Evolutionary conservation across 352 stramenopile genomes (phyloP).

Genomic region (Aphanomyces cochlioides): DNA sequence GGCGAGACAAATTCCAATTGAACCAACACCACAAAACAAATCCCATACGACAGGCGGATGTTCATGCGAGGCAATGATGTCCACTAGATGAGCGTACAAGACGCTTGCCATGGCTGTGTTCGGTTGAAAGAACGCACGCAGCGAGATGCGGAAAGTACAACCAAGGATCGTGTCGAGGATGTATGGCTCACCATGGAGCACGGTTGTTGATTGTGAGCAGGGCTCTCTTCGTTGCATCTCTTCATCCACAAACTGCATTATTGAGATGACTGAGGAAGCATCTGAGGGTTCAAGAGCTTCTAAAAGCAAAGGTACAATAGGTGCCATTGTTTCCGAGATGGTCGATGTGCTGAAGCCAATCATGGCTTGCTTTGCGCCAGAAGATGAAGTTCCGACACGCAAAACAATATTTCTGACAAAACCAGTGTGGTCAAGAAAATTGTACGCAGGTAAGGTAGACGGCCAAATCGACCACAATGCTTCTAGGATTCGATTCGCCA

Average conservation of each 20-base stretch:
- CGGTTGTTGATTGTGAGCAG: constrained; percentile 31
- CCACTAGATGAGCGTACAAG: constrained; percentile 41
- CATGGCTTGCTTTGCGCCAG: constrained; percentile 48
- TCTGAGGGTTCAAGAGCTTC: constrained; percentile 34
- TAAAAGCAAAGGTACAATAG: constrained; percentile 38
- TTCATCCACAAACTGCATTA: constrained; percentile 59
- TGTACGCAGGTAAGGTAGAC: constrained; percentile 44
- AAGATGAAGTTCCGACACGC: constrained; percentile 40
- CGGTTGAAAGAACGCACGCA: constrained; percentile 78
- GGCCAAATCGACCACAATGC: constrained; percentile 37
- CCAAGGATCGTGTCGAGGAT: constrained; percentile 59
- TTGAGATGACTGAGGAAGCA: constrained; percentile 43
- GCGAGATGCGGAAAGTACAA: constrained; percentile 59
- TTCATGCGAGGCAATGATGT: constrained; percentile 41
- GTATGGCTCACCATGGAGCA: constrained; percentile 47
- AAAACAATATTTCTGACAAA: constrained; percentile 70
- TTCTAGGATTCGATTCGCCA: constrained; percentile 47
- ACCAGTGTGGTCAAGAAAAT: constrained; percentile 54
- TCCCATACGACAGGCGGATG: constrained; percentile 67
- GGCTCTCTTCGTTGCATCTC: constrained; percentile 49
- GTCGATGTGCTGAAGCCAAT: constrained; percentile 58
- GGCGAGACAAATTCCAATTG: constrained; percentile 74
- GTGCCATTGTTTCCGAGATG: constrained; percentile 37
- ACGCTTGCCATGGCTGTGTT: constrained; percentile 56
- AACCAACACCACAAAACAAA: constrained; percentile 74